Base-by-base conservation (phyloP, 2,329 filamentous ascomycete genomes). In the Nemania sp. region DNA sequence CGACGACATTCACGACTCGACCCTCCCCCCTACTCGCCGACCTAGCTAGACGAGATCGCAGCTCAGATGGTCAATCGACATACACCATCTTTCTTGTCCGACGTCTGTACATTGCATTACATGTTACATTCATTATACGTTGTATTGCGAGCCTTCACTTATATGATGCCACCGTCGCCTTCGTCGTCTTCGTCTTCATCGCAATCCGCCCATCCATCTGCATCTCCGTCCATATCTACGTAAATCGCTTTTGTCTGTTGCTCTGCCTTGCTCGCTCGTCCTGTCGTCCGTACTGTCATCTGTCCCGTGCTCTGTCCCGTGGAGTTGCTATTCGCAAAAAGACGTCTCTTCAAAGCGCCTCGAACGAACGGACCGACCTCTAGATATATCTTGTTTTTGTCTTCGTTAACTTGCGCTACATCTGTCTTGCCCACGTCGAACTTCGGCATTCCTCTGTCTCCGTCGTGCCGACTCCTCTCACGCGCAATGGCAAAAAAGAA, bases 401-500 rank as follows among this genome's bases (percentile, higher is more conserved):
- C 7, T 29, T 29, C n/a, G n/a, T n/a, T n/a, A n/a, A n/a, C n/a
- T n/a, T n/a, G n/a, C n/a, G n/a, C n/a, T n/a, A n/a, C n/a, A n/a
- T n/a, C n/a, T n/a, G n/a, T n/a, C n/a, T n/a, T n/a, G n/a, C n/a
- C n/a, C n/a, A n/a, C n/a, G n/a, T n/a, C 25, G 25, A 29, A 29
- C 4, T 7, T 29, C 7, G 25, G 7, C 25, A 6, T 35, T 53
- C 43, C 39, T 37, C n/a, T 20, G 32, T n/a, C 3, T 21, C 17
- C 4, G 18, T 21, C 34, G 48, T 46, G 25, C 5, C 7, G 43
- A 34, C 21, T 45, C 37, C n/a, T 39, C 53, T 49, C 60, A 68
- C 69, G 67, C 65, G 64, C 68, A 61, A 83, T 83, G 80, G 75
- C 74, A 50, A 83, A 79, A 68, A 81, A 80, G 69, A 82, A 78